phyloP scores from a whole-genome alignment of 306 rosid genomes.

The Trichosanthes cucumerina region DNA sequence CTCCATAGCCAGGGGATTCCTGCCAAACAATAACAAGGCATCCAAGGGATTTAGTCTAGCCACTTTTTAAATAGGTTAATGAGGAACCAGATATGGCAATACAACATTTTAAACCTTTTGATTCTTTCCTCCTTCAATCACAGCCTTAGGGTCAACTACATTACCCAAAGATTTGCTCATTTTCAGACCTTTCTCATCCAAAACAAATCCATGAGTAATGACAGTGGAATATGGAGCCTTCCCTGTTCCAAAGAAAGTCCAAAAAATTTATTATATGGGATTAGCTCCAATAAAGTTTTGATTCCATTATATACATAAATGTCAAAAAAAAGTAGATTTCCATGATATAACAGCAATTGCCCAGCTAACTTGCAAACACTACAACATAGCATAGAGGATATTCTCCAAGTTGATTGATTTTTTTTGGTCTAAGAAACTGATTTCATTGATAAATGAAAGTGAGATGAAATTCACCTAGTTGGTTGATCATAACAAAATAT shows the following conservation, averaged over 20 bases:
- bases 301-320: background rate
- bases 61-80: conserved; percentile 2
- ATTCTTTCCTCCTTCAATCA: conserved; percentile 94
- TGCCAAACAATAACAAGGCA: conserved; percentile 18
- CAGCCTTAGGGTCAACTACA: conserved; percentile 74
- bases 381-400: background rate
- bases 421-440: no score
- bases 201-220: conserved; percentile 87
- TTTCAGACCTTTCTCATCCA: conserved; percentile 96
- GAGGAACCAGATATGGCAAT: conserved; percentile 8
- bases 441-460: no score
- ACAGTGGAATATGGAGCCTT: conserved; percentile 89
- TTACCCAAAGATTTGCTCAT: conserved; percentile 99
- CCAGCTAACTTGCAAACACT: background rate
- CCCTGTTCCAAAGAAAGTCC: conserved; percentile 47
- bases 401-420: background rate
- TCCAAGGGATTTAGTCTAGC: background rate
- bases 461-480: no score
- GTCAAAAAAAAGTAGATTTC: background rate
- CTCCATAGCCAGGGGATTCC: conserved; percentile 96
- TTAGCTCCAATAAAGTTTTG: background rate
- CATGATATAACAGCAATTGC: background rate
- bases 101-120: conserved; percentile 44
- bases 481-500: background rate
- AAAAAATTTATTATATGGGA: conserved; percentile 22